These are phyloP conservation scores for Didymella pomorum DNA, from an alignment of 2,329 filamentous ascomycete genomes.

Conservation along the genomic window DNA sequence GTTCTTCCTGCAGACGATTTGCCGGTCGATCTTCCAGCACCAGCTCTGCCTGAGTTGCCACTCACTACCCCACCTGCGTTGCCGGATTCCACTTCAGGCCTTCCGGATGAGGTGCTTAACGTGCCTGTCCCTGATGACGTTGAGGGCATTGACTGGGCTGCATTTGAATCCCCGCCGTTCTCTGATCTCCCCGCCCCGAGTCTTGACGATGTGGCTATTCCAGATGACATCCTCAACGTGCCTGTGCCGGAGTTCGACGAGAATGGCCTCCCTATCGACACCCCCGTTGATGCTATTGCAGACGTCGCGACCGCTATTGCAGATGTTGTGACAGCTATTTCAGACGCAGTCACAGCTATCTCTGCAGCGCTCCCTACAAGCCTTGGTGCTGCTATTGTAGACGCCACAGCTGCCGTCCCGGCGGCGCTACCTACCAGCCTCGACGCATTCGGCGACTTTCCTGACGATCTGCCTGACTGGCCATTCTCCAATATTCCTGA, in stretches of 20 bases:
- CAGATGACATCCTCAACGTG: slow-evolving; percentile 12
- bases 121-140: slow-evolving; percentile 14
- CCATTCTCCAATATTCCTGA: slow-evolving; percentile 7
- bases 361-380: slow-evolving; percentile 1
- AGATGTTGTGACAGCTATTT: background rate
- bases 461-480: slow-evolving; percentile 6
- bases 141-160: slow-evolving; percentile 13
- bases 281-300: background rate
- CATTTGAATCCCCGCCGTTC: slow-evolving; percentile 9
- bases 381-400: background rate
- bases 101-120: slow-evolving; percentile 6
- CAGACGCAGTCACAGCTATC: background rate
- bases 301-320: background rate
- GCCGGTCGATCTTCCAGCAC: background rate
- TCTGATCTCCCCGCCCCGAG: background rate
- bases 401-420: background rate
- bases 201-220: slow-evolving; percentile 4
- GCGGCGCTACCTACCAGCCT: slow-evolving; percentile 9
- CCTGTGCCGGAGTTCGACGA: slow-evolving; percentile 16
- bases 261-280: slow-evolving; percentile 4
- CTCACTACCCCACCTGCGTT: background rate
- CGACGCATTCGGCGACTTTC: slow-evolving; percentile 1
- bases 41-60: background rate
- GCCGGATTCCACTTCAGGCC: background rate
- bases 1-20: background rate